Evolutionary conservation across 257 asterid species (phyloP).

Genomic region (Primulina eburnea): DNA sequence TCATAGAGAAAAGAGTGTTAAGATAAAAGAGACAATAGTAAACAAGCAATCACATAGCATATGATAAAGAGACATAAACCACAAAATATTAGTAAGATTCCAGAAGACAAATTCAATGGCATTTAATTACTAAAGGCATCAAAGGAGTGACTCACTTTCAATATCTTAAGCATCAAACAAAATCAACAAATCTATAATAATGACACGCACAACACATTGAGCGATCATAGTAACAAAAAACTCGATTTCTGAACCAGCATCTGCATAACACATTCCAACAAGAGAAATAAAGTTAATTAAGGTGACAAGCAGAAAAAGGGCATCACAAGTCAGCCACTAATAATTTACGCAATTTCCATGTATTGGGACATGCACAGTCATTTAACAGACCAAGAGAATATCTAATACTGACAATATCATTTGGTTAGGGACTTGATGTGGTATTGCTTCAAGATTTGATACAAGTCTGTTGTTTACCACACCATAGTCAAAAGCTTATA

Average conservation of each 20-base stretch:
- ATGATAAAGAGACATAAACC: neutral
- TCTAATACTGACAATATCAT: neutral
- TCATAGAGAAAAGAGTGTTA: neutral
- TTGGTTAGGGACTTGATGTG: neutral
- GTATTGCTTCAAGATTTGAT: neutral
- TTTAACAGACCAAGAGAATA: conserved; percentile 15
- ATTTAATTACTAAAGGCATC: neutral
- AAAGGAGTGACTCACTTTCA: conserved; percentile 1
- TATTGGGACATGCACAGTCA: neutral
- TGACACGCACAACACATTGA: conserved; percentile 3
- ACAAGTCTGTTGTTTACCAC: conserved; percentile 9
- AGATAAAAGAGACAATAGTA: neutral
- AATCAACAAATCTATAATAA: conserved; percentile 11
- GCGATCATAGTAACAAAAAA: conserved; percentile 18
- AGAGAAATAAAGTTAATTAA: conserved; percentile 6
- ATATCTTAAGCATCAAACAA: conserved; percentile 13
- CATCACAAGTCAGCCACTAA: neutral
- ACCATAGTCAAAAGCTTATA: neutral
- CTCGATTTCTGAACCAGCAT: neutral
- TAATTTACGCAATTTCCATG: neutral
- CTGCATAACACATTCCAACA: conserved; percentile 18
- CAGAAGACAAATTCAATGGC: conserved; percentile 11
- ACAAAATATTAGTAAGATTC: neutral
- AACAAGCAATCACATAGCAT: neutral
- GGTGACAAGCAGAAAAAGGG: conserved; percentile 3